These are phyloP conservation scores for Apostasia shenzhenica DNA, from an alignment of 106 monocot species.

Conservation along the genomic window DNA sequence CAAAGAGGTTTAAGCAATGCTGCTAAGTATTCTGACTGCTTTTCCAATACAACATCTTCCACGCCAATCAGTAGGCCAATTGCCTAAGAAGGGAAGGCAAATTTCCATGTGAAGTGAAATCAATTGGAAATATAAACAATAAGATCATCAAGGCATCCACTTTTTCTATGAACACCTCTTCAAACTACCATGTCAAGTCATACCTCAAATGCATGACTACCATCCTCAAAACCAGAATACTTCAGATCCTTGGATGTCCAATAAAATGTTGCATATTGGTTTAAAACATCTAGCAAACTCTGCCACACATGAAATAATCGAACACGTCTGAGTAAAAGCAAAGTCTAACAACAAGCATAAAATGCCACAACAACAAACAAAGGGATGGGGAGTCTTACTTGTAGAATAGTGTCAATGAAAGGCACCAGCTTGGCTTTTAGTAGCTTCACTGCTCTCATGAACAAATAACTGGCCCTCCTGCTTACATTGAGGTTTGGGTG, in stretches of 20 bases:
- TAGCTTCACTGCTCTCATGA: conserved; percentile 91
- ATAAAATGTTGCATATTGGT: conserved; percentile 49
- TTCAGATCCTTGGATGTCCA: conserved; percentile 61
- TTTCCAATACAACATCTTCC: conserved; percentile 78
- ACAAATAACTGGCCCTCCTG: conserved; percentile 76
- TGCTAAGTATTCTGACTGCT: conserved; percentile 75
- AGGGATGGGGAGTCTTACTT: conserved; percentile 28
- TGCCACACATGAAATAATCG: conserved; percentile 25
- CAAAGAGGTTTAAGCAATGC: conserved; percentile 77
- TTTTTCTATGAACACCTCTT: background rate
- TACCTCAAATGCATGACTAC: conserved; percentile 95
- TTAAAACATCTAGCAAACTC: conserved; percentile 68
- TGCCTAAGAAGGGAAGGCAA: conserved; percentile 30
- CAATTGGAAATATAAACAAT: background rate
- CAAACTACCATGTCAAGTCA: background rate
- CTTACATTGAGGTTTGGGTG: conserved; percentile 74
- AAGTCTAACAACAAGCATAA: background rate
- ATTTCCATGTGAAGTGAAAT: background rate
- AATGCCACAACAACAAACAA: background rate
- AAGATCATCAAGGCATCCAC: background rate
- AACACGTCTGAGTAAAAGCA: conserved; percentile 1
- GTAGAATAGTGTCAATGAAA: conserved; percentile 75
- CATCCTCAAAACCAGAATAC: conserved; percentile 76
- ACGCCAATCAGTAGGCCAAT: conserved; percentile 92
- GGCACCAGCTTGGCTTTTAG: conserved; percentile 75